Base-by-base conservation (phyloP, 2,329 filamentous ascomycete genomes). In the Talaromyces sp. region DNA sequence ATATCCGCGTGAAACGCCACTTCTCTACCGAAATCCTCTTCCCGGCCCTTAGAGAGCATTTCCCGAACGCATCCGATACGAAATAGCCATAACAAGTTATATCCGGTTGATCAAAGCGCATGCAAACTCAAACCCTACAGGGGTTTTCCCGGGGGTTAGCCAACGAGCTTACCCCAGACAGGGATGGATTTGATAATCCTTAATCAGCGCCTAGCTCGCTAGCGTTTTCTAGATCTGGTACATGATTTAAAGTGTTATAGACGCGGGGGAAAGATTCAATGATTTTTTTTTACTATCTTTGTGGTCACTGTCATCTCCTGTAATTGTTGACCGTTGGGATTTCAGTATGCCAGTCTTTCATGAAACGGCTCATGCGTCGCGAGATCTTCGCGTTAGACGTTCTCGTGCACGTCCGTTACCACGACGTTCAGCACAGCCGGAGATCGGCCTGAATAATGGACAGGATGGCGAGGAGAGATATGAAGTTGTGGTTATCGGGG, bases 401-500 rank as follows among this genome's bases (percentile, higher is more conserved):
- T 78, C 77, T 6, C 78, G 79, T 65, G 76, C 76, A 11, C 72
- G 74, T 36, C 77, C 78, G 51, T 68, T 80, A 19, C 77, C 79
- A 51, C 74, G 76, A 38, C 67, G 79, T 5, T 69, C 74, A 0
- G 72, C 74, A 1, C 58, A 69, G 5, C 51, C 67, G 13, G 51
- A 59, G 45, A 64, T 47, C 13, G 65, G 66, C 36, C 67, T 66
- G 15, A 40, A 27, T n/a, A 53, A 29, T 36, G 29, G n/a, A 5
- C 53, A 53, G 17, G 43, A 53, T 27, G 19, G 8, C 3, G n/a
- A n/a, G 3, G 77, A 77, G 45, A 75, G 71, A 64, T 80, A 80
- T 70, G 79, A 82, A 68, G 78, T 81, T 2, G 71, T 81, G 1
- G 70, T 82, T 13, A 74, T 76, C 11, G 80, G 80, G 49, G 76